Base-by-base conservation (phyloP, 129 eudicot genomes). In the Flaveria trinervia region DNA sequence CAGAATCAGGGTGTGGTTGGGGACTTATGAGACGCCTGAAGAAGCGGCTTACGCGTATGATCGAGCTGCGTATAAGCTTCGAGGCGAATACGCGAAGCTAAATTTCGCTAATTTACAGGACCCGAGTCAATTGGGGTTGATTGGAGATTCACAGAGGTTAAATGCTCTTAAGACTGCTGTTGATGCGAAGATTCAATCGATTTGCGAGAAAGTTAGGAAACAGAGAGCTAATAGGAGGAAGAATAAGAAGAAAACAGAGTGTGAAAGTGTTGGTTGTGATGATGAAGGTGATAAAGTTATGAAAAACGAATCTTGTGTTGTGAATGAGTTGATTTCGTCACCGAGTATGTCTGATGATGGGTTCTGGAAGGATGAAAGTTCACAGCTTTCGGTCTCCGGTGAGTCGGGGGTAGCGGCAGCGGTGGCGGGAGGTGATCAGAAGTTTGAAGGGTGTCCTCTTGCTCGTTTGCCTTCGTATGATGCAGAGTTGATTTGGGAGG, bases 1-100 rank as follows among this genome's bases (percentile, higher is more conserved):
- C 70, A 80, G 97, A 74, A 85, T 94, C 88, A 83, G 99, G 70
- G 92, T 94, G 9, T 94, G 99, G 99, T 83, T 94, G 39, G 99
- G 99, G 11, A 94, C 99, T 72, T 94, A 94, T 33, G 99, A 94
- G 43, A 79, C 96, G 6, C 92, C 99, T 12, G 99, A 94, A 50
- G 86, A 90, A 1, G 99, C 99, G 3, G 99, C 99, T 3, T 94
- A 89, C 82, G 99, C 99, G 16, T 94, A 94, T 75, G 99, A 91
- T 75, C 82, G 92, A 18, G 99, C 99, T 12, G 99, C 99, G 2
- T 91, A 91, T 76, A 94, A 94, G 89, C 90, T 94, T 2, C 93
- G 99, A 5, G 99, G 99, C 0, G 96, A 91, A 66, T 94, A 94
- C 44, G 99, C 99, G 5, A 83, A 92, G 10, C 56, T 94, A 73